Conservation (phyloP, 805 yeast genomes). For the Jamesozyma piceae region DNA sequence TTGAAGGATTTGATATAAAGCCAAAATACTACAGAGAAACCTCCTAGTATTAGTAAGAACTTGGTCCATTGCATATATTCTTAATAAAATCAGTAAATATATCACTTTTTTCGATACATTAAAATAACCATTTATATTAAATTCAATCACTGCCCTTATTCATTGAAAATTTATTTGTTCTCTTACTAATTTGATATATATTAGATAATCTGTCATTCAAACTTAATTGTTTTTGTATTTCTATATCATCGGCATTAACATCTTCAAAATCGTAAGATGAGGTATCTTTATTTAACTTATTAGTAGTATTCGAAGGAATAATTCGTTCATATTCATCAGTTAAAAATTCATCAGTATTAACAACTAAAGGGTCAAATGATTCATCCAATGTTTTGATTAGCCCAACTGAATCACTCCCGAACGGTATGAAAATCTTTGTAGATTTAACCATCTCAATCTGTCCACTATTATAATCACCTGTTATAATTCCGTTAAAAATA, state of each 20-base stretch:
- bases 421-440: conserved; percentile 34
- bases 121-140: too few relatives aligned
- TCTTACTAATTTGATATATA: neutral
- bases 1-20: too few relatives aligned
- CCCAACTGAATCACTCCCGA: conserved; percentile 43
- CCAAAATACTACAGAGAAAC: too few relatives aligned
- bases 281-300: neutral
- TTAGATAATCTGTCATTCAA: neutral
- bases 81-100: too few relatives aligned
- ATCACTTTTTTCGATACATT: too few relatives aligned
- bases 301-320: neutral
- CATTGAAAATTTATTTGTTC: neutral
- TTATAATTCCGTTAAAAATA: neutral
- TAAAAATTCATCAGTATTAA: neutral
- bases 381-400: conserved; percentile 38
- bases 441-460: conserved; percentile 11
- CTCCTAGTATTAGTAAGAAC: too few relatives aligned
- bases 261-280: neutral
- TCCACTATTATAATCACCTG: conserved; percentile 3
- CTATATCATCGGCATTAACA: neutral
- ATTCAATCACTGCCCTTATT: too few relatives aligned
- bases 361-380: conserved; percentile 19
- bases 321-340: neutral
- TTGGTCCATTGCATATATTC: too few relatives aligned
- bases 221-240: neutral